Evolutionary conservation across 148 eudicot species (phyloP).

Genomic region (Salicornia ramosissima): DNA sequence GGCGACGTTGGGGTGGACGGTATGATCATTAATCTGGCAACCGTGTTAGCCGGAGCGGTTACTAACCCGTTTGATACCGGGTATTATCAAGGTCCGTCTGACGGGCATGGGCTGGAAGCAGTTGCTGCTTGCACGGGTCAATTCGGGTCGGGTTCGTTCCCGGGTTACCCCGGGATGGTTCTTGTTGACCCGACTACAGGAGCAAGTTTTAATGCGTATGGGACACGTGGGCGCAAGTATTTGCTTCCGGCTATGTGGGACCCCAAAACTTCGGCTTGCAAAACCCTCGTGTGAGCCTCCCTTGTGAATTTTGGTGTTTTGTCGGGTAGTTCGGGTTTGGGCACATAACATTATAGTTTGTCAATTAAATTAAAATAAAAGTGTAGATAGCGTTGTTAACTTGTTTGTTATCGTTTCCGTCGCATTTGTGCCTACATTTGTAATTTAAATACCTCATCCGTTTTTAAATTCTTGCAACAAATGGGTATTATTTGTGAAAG

Average conservation of each 20-base stretch:
- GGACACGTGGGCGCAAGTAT: constrained; percentile 42
- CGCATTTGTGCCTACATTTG: too few species aligned
- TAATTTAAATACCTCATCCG: too few species aligned
- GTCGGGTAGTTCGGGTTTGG: background rate
- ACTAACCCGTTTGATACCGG: constrained; percentile 61
- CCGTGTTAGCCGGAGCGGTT: constrained; percentile 45
- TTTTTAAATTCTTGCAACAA: too few species aligned
- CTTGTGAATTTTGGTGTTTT: background rate
- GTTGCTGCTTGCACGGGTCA: constrained; percentile 54
- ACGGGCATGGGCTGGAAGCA: constrained; percentile 45
- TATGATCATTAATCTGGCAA: constrained; percentile 52
- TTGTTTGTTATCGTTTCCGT: background rate
- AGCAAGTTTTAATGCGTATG: constrained; percentile 51
- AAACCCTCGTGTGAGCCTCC: constrained; percentile 30
- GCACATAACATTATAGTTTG: background rate
- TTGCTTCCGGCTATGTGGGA: constrained; percentile 52
- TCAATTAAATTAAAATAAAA: background rate
- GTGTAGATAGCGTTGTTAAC: background rate
- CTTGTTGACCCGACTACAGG: constrained; percentile 36
- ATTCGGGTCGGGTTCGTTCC: constrained; percentile 45
- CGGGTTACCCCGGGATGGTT: constrained; percentile 58
- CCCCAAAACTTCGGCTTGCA: constrained; percentile 36
- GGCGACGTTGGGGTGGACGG: constrained; percentile 51
- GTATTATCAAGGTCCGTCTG: constrained; percentile 44
- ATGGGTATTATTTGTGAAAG: too few species aligned